Conservation (phyloP, 1,284 basidiomycete genomes). For the Moesziomyces sp. region DNA sequence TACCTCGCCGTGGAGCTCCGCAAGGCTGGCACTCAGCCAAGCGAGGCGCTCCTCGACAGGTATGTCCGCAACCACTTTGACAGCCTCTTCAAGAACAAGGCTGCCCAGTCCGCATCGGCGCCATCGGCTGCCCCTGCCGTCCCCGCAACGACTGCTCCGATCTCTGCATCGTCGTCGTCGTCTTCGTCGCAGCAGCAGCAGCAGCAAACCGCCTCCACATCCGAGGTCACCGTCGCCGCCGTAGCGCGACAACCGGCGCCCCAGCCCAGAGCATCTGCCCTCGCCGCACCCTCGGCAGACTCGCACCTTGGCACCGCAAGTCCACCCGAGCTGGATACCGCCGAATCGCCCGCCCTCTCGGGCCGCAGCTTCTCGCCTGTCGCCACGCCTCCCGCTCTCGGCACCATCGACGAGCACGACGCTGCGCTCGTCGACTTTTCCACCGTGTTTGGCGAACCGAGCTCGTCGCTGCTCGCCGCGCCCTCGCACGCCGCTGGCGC, state of each 20-base stretch:
- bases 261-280: not conserved
- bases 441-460: conserved; percentile 28
- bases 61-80: conserved; percentile 63
- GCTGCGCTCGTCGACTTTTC: conserved; percentile 30
- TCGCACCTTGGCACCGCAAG: conserved; percentile 7
- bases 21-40: conserved; percentile 57
- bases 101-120: conserved; percentile 3
- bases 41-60: conserved; percentile 56
- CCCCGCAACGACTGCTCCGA: too few species aligned
- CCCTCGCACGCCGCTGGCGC: not conserved
- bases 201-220: conserved; percentile 20
- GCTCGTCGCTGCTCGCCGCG: conserved; percentile 14
- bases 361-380: conserved; percentile 37
- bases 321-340: conserved; percentile 36
- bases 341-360: conserved; percentile 40
- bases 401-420: conserved; percentile 19
- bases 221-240: conserved; percentile 38
- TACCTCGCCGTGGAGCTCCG: conserved; percentile 61
- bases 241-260: conserved; percentile 24
- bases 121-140: not conserved
- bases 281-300: not conserved
- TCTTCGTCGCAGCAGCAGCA: not conserved
- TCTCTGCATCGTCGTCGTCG: too few species aligned
- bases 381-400: conserved; percentile 30
- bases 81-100: conserved; percentile 52